Evolutionary conservation across 1,139 yeast species (phyloP).

Genomic region (Tardiomyces blankii): DNA sequence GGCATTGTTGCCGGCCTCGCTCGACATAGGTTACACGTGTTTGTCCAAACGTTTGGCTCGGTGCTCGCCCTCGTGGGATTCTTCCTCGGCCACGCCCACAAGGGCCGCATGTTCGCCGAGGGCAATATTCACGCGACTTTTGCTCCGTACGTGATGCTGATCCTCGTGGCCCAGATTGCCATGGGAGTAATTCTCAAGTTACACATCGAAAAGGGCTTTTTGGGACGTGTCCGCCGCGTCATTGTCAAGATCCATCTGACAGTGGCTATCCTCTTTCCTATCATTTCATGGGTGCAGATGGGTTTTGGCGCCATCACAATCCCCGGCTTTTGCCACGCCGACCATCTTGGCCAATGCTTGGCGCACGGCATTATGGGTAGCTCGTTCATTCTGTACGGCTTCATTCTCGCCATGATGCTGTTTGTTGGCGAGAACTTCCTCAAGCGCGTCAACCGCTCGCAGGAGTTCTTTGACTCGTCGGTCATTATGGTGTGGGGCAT

Average conservation of each 20-base stretch:
- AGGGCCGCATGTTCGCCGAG: conserved; percentile 26
- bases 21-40: conserved; percentile 26
- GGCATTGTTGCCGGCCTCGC: conserved; percentile 28
- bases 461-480: conserved; percentile 74
- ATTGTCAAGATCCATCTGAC: conserved; percentile 25
- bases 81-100: conserved; percentile 29
- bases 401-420: conserved; percentile 52
- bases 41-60: conserved; percentile 27
- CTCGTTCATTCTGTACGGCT: conserved; percentile 72
- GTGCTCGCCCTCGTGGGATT: conserved; percentile 27
- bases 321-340: conserved; percentile 71
- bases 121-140: conserved; percentile 25
- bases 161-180: conserved; percentile 20
- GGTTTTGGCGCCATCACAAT: conserved; percentile 76
- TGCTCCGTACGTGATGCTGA: conserved; percentile 21
- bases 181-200: conserved; percentile 26
- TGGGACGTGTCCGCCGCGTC: conserved; percentile 22
- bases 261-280: conserved; percentile 28
- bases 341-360: conserved; percentile 81
- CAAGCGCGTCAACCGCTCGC: conserved; percentile 41
- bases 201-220: conserved; percentile 25
- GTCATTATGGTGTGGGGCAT: conserved; percentile 86
- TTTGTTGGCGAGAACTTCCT: conserved; percentile 35
- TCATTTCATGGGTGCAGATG: conserved; percentile 50
- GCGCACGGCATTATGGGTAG: conserved; percentile 98